Evolutionary conservation across 192 early-diverging fungal species (phyloP).

Genomic region (Dissophora ornata): DNA sequence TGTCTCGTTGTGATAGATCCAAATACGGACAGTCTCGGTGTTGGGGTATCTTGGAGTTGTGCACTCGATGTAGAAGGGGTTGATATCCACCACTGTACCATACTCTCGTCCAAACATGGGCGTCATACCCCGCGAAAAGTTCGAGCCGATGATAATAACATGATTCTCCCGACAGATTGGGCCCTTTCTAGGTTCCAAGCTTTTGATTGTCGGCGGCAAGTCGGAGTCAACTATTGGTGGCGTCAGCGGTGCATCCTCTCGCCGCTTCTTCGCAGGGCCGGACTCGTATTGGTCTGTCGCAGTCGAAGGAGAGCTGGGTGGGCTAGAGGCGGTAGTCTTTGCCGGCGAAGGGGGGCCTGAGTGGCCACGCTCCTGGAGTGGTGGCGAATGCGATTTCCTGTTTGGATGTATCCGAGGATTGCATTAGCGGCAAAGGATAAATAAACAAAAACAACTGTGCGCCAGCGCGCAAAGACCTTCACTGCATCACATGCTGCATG

Average conservation of each 20-base stretch:
- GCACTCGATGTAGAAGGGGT: constrained; percentile 50
- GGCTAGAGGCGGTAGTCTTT: constrained; percentile 44
- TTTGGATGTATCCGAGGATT: background rate
- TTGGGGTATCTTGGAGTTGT: constrained; percentile 49
- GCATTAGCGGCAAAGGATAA: too few relatives aligned
- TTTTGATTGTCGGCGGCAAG: constrained; percentile 47
- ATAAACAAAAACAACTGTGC: too few relatives aligned
- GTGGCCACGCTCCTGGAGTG: constrained; percentile 15
- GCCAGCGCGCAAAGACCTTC: too few relatives aligned
- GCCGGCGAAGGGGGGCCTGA: constrained; percentile 49
- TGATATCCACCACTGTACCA: constrained; percentile 51
- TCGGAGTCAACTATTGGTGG: constrained; percentile 44
- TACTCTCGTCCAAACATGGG: constrained; percentile 53
- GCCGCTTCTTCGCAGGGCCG: constrained; percentile 39
- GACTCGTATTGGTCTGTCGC: constrained; percentile 23
- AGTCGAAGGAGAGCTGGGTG: constrained; percentile 43
- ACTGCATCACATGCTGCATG: too few relatives aligned
- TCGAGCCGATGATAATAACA: constrained; percentile 54
- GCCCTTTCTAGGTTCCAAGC: constrained; percentile 44
- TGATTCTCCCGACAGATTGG: constrained; percentile 52
- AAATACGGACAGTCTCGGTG: constrained; percentile 45
- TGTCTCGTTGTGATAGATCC: constrained; percentile 44
- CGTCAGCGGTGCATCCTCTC: constrained; percentile 44
- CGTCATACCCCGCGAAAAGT: constrained; percentile 46
- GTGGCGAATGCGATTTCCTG: constrained; percentile 44